phyloP scores from a whole-genome alignment of 129 eudicot species.

The Dittrichia graveolens region DNA sequence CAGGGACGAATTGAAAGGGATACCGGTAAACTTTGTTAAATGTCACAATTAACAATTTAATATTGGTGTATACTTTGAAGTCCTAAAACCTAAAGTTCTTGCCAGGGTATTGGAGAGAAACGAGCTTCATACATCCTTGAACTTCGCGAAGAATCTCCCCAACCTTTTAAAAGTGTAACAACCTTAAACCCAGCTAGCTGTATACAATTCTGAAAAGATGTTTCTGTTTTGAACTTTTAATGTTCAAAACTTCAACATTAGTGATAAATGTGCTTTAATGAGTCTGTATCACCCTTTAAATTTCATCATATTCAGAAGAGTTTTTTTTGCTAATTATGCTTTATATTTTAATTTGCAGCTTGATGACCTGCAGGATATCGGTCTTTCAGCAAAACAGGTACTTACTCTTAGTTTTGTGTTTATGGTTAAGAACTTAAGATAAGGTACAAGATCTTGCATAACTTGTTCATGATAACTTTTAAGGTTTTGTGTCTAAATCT shows the following conservation, averaged over 20 bases:
- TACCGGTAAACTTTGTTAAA: conserved; percentile 47
- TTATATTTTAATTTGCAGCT: conserved; percentile 50
- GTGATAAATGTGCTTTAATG: background rate
- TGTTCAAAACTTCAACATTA: background rate
- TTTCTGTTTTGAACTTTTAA: too few relatives aligned
- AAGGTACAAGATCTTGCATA: background rate
- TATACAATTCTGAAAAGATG: background rate
- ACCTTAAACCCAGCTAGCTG: background rate
- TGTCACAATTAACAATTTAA: background rate
- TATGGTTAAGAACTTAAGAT: background rate
- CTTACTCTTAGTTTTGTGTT: background rate
- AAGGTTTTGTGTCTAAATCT: background rate
- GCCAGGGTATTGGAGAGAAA: conserved; percentile 86
- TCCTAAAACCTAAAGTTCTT: background rate
- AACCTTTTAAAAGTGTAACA: conserved; percentile 84
- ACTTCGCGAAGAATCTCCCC: conserved; percentile 78
- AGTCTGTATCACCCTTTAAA: background rate
- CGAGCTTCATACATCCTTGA: conserved; percentile 83
- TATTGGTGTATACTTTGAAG: background rate
- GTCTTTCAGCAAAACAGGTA: conserved; percentile 93
- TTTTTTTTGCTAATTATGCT: background rate
- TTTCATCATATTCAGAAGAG: background rate
- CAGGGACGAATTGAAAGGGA: conserved; percentile 73
- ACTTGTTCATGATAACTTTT: background rate
- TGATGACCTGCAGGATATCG: conserved; percentile 75